phyloP scores from a whole-genome alignment of 2,329 filamentous ascomycete species.

The Aspergillus flavus region DNA sequence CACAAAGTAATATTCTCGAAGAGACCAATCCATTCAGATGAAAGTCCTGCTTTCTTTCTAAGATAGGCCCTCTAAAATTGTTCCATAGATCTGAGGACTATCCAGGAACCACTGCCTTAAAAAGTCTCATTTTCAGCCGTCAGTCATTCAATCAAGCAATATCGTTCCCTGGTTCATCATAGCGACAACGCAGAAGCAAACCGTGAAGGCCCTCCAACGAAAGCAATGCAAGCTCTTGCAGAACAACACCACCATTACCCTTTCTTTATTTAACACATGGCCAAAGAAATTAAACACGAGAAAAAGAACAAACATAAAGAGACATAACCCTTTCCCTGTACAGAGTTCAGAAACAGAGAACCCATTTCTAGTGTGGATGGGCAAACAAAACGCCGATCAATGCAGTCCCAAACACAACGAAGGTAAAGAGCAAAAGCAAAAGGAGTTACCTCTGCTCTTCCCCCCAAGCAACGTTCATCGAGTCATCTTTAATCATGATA shows the following conservation, averaged over 20 bases:
- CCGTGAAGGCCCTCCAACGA: not conserved
- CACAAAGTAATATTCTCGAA: not conserved
- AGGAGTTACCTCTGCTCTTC: not conserved
- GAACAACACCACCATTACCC: not conserved
- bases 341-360: slow-evolving; percentile 5
- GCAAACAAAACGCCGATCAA: slow-evolving; percentile 27
- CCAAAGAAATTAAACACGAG: not conserved
- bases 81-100: not conserved
- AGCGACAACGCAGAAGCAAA: slow-evolving; percentile 1
- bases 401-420: slow-evolving; percentile 23
- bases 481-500: slow-evolving; percentile 32
- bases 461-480: slow-evolving; percentile 19
- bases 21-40: not conserved
- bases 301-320: not conserved
- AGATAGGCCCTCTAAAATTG: not conserved
- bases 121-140: slow-evolving; percentile 1
- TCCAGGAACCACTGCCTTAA: not conserved
- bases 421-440: slow-evolving; percentile 7
- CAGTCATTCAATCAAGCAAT: slow-evolving; percentile 6
- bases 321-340: not conserved
- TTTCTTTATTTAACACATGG: slow-evolving; percentile 3
- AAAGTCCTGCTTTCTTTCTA: slow-evolving; percentile 7
- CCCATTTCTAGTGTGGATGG: slow-evolving; percentile 17
- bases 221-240: slow-evolving; percentile 1
- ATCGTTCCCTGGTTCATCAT: not conserved